These are phyloP conservation scores for Linderniella brevidens DNA, from an alignment of 257 asterid genomes.

Conservation along the genomic window DNA sequence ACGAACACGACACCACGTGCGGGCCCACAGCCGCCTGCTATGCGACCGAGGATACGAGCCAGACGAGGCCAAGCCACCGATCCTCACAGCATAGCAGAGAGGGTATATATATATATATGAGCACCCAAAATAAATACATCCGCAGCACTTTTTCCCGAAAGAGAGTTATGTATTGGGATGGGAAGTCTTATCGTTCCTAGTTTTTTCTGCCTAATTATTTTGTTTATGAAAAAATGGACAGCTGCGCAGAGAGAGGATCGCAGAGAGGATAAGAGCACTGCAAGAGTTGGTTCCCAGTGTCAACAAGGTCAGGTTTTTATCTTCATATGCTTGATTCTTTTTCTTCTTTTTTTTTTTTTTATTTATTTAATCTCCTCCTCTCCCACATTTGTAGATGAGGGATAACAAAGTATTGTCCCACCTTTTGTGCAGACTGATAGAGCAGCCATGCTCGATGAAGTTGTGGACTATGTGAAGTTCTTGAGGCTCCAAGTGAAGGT, in stretches of 20 bases:
- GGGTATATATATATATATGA: slow-evolving; percentile 42
- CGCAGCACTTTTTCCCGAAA: not conserved
- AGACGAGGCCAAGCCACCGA: slow-evolving; percentile 99
- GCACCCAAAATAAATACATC: no score
- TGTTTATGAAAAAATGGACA: slow-evolving; percentile 11
- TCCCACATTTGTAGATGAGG: no score
- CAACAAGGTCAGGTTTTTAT: slow-evolving; percentile 45
- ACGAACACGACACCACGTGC: slow-evolving; percentile 28
- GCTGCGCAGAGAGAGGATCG: slow-evolving; percentile 94
- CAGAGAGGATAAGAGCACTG: slow-evolving; percentile 91
- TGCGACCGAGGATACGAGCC: slow-evolving; percentile 97
- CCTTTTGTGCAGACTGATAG: slow-evolving; percentile 62
- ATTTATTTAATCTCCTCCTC: not conserved
- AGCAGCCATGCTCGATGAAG: slow-evolving; percentile 96
- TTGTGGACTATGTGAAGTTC: slow-evolving; percentile 94
- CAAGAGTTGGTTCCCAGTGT: slow-evolving; percentile 97
- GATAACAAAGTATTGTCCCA: slow-evolving; percentile 2
- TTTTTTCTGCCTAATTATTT: not conserved
- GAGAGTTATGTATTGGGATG: not conserved
- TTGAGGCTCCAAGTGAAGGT: slow-evolving; percentile 97
- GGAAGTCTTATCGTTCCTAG: no score
- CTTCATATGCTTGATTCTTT: not conserved
- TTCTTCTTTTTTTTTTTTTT: not conserved
- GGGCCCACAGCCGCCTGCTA: slow-evolving; percentile 70
- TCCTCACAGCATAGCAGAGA: slow-evolving; percentile 99